Evolutionary conservation across 306 rosid species (phyloP).

Genomic region (Cotoneaster glaucophyllus): DNA sequence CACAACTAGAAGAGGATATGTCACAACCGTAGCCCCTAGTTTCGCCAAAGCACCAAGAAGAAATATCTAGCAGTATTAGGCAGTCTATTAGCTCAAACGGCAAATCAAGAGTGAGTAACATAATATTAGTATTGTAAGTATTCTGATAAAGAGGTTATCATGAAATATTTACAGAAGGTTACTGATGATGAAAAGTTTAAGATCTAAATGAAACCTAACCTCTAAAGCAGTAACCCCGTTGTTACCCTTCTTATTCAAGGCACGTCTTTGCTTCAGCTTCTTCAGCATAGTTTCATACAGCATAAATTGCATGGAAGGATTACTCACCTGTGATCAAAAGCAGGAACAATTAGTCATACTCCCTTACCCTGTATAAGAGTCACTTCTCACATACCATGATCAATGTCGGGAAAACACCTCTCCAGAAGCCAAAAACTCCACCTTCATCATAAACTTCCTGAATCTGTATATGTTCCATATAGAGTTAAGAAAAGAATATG

Average conservation of each 20-base stretch:
- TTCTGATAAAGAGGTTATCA: neutral
- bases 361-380: conserved; percentile 18
- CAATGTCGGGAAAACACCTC: conserved; percentile 80
- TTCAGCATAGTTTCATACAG: conserved; percentile 79
- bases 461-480: conserved; percentile 37
- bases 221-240: conserved; percentile 63
- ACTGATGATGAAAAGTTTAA: neutral
- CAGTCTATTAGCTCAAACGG: conserved; percentile 23
- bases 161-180: neutral
- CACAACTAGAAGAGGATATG: conserved; percentile 89
- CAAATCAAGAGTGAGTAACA: neutral
- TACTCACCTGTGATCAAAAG: conserved; percentile 69
- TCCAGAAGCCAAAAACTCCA: conserved; percentile 88
- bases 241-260: conserved; percentile 31
- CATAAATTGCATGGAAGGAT: conserved; percentile 98
- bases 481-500: neutral
- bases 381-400: conserved; percentile 71
- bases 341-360: conserved; percentile 33
- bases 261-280: conserved; percentile 58
- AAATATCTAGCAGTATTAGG: conserved; percentile 52
- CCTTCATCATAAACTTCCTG: conserved; percentile 77
- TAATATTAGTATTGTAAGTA: neutral
- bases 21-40: conserved; percentile 91
- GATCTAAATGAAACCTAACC: conserved; percentile 39
- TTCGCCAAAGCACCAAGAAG: conserved; percentile 91